Evolutionary conservation across 148 eudicot species (phyloP), one percentile per base, ranked within the genome.

Genomic region (Polygonum maritimum): DNA sequence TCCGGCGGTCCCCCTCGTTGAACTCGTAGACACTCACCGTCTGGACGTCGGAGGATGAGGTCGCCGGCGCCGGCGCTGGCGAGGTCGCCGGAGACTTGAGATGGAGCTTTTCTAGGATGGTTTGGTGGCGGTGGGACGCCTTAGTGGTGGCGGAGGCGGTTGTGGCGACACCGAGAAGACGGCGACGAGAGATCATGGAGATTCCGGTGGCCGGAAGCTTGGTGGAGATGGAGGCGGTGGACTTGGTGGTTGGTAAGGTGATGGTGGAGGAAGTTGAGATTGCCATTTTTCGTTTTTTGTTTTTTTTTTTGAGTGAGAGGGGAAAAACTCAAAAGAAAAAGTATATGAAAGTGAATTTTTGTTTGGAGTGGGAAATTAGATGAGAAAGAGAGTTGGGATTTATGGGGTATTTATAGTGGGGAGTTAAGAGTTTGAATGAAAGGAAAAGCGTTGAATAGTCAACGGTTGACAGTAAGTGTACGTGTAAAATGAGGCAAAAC

Each of bases 1-100:
- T 80, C 45, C 65, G 70, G 31, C 82, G 76, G 63, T 80, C 82
- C 22, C 73, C 45, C 26, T 80, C 82, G 71, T 80, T 80, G 51
- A 80, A 19, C 73, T 80, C 82, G 76, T 80, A 80, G 7, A 80
- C 82, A 33, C 8, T n/a, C 26, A 80, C 19, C 16, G 35, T 72
- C 54, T 72, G 51, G 18, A 16, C 2, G 54, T 35, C 13, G 48
- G 16, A 15, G 69, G 38, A 3, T n/a, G n/a, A n/a, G n/a, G n/a
- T n/a, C n/a, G n/a, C n/a, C 16, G 38, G 12, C 9, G 69, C 3
- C n/a, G n/a, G n/a, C 12, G 35, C 8, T 4, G 21, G 7, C 13
- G 38, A 1, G 2, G 67, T 7, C 35, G 67, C 8, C 5, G 44
- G n/a, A 3, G 71, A 33, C 5, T 38, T 67, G 12, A 67, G n/a